Evolutionary conservation across 169 alveolate species (phyloP).

Genomic region (Amoebophrya sp.): DNA sequence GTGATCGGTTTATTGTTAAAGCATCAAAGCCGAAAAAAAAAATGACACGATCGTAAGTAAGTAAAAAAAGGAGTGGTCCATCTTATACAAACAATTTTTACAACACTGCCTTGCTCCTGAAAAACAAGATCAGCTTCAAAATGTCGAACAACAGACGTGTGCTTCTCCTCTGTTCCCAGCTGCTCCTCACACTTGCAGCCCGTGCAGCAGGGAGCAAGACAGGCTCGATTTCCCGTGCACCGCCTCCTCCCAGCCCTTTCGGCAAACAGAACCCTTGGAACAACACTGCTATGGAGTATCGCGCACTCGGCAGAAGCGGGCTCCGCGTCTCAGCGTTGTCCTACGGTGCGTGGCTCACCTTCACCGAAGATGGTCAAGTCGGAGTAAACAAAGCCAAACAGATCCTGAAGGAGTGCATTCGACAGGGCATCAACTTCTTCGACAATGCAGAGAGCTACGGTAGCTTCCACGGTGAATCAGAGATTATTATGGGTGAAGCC

Average conservation of each 20-base stretch:
- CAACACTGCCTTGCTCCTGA: too few species aligned
- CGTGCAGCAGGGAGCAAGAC: too few species aligned
- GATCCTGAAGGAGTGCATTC: not conserved
- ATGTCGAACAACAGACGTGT: too few species aligned
- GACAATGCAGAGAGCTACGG: constrained; percentile 21
- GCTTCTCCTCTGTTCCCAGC: too few species aligned
- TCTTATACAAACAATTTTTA: too few species aligned
- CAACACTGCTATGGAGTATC: not conserved
- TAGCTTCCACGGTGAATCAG: not conserved
- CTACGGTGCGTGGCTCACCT: constrained; percentile 20
- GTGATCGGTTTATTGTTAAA: too few species aligned
- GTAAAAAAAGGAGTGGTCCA: too few species aligned
- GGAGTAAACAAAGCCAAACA: not conserved
- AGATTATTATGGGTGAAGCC: not conserved
- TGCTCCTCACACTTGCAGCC: too few species aligned
- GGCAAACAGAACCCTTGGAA: not conserved
- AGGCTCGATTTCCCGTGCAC: too few species aligned
- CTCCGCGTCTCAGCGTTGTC: not conserved
- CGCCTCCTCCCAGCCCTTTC: not conserved
- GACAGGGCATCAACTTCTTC: not conserved
- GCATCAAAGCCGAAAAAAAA: too few species aligned
- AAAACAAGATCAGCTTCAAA: too few species aligned
- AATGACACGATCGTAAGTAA: too few species aligned
- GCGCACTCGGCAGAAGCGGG: not conserved
- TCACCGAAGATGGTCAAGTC: not conserved